Base-by-base conservation (phyloP, 306 rosid species). In the Trifolium dubium region DNA sequence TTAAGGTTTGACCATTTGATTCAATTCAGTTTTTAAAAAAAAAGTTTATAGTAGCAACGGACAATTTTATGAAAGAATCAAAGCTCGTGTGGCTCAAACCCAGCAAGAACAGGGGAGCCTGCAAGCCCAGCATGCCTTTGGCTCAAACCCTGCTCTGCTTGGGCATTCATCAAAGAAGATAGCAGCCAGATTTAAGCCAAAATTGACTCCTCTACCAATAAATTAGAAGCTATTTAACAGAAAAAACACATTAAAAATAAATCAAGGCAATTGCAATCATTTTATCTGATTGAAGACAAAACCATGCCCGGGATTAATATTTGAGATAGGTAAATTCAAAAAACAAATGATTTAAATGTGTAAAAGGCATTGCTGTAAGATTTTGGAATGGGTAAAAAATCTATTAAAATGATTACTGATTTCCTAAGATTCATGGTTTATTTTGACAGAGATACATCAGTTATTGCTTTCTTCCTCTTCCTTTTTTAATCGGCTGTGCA, bases 381-480 rank as follows among this genome's bases (percentile, higher is more conserved):
- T 23, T 23, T 23, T 23, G 23, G 23, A 23, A 23, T 23, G 23
- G 23, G 44, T 5, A 32, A 82, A 54, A 60, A 47, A 32, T 40
- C 49, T 60, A 64, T 46, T 75, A 46, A 76, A 44, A 50, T 68
- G 64, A 70, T 67, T 64, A 72, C 41, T 61, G 63, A 67, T 32
- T 43, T 74, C 83, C 77, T 34, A 64, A 34, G 64, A 74, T 73
- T 59, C 64, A 79, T 63, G 55, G 64, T 39, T 56, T 72, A 58
- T 74, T 59, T 66, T 39, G 37, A 73, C 77, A 71, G 23, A 69
- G 64, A 73, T 67, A 67, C 67, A 63, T 14, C 64, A 67, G 75
- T 79, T 79, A 89, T 82, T 88, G 92, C 73, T 91, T 93, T 76
- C 97, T 83, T 70, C 97, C 95, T 79, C 97, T 87, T 70, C 98